Percentiles rank a stretch among this genome's conserved stretches.
These are phyloP conservation scores for Suillus tomentosus DNA, from an alignment of 768 basidiomycete species.

Conservation along the genomic window DNA sequence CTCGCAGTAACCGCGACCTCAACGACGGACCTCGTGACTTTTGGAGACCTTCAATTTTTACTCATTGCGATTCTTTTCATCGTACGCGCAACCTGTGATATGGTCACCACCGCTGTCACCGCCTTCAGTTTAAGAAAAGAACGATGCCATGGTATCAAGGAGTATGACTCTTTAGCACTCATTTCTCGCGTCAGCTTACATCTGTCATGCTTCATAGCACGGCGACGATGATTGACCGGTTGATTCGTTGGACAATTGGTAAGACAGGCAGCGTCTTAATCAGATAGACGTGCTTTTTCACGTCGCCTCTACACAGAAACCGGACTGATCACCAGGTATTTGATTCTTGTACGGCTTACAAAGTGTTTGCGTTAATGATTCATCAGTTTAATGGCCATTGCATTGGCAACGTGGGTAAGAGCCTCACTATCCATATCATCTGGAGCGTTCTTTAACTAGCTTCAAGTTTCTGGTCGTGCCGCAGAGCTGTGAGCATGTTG, in stretches of 20 bases:
- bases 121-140: not conserved
- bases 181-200: not conserved
- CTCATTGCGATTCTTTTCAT: not conserved
- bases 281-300: not conserved
- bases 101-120: not conserved
- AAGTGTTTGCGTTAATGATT: not conserved
- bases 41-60: not conserved
- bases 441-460: not conserved
- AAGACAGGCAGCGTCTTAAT: not conserved
- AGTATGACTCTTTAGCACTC: not conserved
- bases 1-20: not conserved
- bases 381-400: not conserved
- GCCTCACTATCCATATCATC: not conserved
- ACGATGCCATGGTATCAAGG: not conserved
- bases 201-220: not conserved
- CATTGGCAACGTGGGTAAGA: not conserved
- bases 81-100: conserved; percentile 5
- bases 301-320: not conserved
- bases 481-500: not conserved
- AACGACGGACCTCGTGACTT: conserved; percentile 1
- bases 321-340: not conserved
- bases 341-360: not conserved
- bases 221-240: not conserved
- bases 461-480: not conserved
- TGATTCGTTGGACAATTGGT: not conserved